Evolutionary conservation across 345 rosid species (phyloP), one percentile per base, ranked within the genome.

Genomic region (Cardamine resedifolia): DNA sequence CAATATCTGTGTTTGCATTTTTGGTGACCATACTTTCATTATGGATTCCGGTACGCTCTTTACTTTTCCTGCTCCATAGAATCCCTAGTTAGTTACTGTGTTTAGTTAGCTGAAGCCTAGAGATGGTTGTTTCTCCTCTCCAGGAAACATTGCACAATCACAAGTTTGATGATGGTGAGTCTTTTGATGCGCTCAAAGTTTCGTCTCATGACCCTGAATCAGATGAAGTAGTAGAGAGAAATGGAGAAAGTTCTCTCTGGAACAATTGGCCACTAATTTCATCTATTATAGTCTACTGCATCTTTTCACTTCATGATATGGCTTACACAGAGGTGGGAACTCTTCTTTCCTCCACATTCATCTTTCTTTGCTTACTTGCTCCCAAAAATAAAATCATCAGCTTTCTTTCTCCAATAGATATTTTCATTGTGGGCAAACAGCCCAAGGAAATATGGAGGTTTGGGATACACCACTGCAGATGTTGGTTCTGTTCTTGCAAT

Each of bases 231-330:
- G 26, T 28, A 62, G 60, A 73, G 61, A 68, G 64, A 73, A 26
- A 23, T 21, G 77, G 59, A 49, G 77, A 66, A 64, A 75, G 49
- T 51, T 68, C 86, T 36, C 90, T 95, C 15, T 11, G 85, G 28
- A 82, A 44, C 76, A 95, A 92, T 76, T 95, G 97, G 98, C 98
- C 99, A 69, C 77, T 91, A 9, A 78, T 95, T 80, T 95, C 99
- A 51, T 86, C 99, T 26, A 86, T 91, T 49, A 77, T 91, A 8
- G 97, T 90, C 47, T 91, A 95, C 60, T 91, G 94, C 31, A 59
- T 90, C 75, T 88, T 91, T 80, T 87, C 98, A 10, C 96, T 95
- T 51, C 94, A 88, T 62, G 97, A 95, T 68, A 91, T 95, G 98
- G 97, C 98, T 71, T 95, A 91, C 81, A 58, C 94, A 2, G 97